These are phyloP conservation scores for Lenwebbia sp. DNA, from an alignment of 345 rosid species.

Conservation along the genomic window DNA sequence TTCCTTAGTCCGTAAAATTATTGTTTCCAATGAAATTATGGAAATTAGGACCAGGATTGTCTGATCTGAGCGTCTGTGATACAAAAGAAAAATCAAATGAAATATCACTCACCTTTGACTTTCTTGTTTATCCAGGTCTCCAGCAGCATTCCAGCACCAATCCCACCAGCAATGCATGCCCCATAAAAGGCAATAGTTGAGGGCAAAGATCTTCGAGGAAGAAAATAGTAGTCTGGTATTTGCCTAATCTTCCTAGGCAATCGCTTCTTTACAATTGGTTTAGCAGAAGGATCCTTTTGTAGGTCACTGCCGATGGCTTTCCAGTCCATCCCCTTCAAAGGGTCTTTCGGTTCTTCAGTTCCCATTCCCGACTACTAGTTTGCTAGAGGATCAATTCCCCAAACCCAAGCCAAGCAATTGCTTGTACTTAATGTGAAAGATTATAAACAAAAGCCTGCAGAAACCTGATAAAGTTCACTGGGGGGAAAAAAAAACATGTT, in stretches of 20 bases:
- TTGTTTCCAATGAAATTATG: not conserved
- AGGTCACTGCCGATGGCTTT: conserved; percentile 45
- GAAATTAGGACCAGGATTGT: not conserved
- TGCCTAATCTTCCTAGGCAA: conserved; percentile 69
- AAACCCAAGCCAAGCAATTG: not conserved
- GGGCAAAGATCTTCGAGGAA: conserved; percentile 54
- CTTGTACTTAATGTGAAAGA: not conserved
- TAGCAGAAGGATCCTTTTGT: conserved; percentile 53
- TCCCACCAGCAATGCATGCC: conserved; percentile 68
- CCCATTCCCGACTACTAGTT: not conserved
- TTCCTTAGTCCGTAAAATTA: not conserved
- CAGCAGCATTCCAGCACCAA: conserved; percentile 81
- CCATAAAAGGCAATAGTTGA: conserved; percentile 62
- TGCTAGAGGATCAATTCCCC: not conserved
- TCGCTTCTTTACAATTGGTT: conserved; percentile 45
- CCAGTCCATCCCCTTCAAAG: conserved; percentile 83
- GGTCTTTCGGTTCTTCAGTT: conserved; percentile 47
- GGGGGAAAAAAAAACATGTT: not conserved
- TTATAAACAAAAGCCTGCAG: not conserved
- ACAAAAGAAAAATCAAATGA: not conserved
- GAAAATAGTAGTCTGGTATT: conserved; percentile 74
- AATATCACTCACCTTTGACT: conserved; percentile 48
- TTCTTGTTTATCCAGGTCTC: conserved; percentile 86
- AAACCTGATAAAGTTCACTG: not conserved
- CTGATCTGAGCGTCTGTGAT: not conserved